Evolutionary conservation across 352 stramenopile genomes (phyloP), one percentile per base, ranked within the genome.

Genomic region (Thraustotheca clavata): DNA sequence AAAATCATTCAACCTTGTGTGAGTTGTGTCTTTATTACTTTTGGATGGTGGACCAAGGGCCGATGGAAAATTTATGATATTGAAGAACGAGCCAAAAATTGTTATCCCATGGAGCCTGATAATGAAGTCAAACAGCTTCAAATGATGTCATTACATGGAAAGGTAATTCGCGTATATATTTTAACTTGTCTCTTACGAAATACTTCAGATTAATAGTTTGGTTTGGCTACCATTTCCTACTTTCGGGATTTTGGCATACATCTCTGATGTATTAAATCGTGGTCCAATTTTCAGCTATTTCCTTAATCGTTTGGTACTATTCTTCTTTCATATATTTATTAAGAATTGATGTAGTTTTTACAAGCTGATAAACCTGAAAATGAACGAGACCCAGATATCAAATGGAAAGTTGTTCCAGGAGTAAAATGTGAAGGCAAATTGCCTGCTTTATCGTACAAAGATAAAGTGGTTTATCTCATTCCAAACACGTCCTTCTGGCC

Each of bases 141-240:
- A 60, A 83, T 87, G 75, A 87, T 87, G 77, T 62, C 77, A 1
- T 40, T 87, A 32, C 77, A 87, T 20, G 77, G 77, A 32, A 87
- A 87, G 54, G 54, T 62, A 32, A 3, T 9, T 24, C 4, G 35
- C 38, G 54, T 26, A 49, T 49, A 18, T 5, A 18, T 36, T 8
- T 14, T 11, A 29, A 62, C 18, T 3, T 2, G 3, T 26, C 43
- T 14, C 31, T 24, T 24, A 5, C 27, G 6, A 31, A 31, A 29
- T 33, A 22, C 39, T 57, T 8, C 38, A 62, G 57, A 80, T 87
- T 59, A 68, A 76, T 27, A 83, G 74, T 67, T 62, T 87, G 1
- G 77, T 87, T 47, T 87, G 77, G 77, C 55, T 87, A 2, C 83
- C 75, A 26, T 71, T 87, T n/a, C 73, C 77, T 0, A 61, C 75